phyloP scores from a whole-genome alignment of 768 basidiomycete species.

The Collybia mongolica region DNA sequence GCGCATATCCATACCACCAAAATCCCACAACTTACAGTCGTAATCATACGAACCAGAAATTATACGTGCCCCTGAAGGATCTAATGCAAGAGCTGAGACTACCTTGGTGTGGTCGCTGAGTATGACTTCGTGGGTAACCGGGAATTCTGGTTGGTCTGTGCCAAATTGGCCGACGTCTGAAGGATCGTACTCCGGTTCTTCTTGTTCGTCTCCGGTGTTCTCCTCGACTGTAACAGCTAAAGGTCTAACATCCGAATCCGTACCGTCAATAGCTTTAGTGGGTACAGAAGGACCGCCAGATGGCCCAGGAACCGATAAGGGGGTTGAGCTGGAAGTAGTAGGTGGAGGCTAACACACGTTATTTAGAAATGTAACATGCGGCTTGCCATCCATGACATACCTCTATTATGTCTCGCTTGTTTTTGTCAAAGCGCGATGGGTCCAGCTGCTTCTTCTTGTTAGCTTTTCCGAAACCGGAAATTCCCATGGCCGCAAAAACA shows the following conservation, averaged over 20 bases:
- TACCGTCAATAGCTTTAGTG: slow-evolving; percentile 10
- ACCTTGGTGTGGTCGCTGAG: slow-evolving; percentile 97
- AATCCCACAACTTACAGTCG: slow-evolving; percentile 98
- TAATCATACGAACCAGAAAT: slow-evolving; percentile 95
- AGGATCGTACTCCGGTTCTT: slow-evolving; percentile 61
- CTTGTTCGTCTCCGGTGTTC: slow-evolving; percentile 14
- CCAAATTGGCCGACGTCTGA: slow-evolving; percentile 45
- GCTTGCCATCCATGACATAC: slow-evolving; percentile 12
- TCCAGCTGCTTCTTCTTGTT: slow-evolving; percentile 65
- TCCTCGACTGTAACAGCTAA: slow-evolving; percentile 14
- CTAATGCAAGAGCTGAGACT: slow-evolving; percentile 87
- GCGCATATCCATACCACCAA: slow-evolving; percentile 92
- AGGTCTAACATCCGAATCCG: slow-evolving; percentile 23
- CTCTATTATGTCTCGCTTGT: slow-evolving; percentile 53
- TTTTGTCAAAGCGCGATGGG: slow-evolving; percentile 77
- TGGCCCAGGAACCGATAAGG: slow-evolving; percentile 15
- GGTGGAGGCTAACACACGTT: background rate
- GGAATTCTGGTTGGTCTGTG: slow-evolving; percentile 62
- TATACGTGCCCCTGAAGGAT: slow-evolving; percentile 92
- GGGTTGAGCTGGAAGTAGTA: slow-evolving; percentile 1
- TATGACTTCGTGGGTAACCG: slow-evolving; percentile 85
- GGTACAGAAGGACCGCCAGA: slow-evolving; percentile 7
- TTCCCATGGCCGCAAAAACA: slow-evolving; percentile 80
- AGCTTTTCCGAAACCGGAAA: slow-evolving; percentile 80
- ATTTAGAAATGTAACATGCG: background rate